phyloP scores from a whole-genome alignment of 257 asterid genomes.

The Henckelia pumila region DNA sequence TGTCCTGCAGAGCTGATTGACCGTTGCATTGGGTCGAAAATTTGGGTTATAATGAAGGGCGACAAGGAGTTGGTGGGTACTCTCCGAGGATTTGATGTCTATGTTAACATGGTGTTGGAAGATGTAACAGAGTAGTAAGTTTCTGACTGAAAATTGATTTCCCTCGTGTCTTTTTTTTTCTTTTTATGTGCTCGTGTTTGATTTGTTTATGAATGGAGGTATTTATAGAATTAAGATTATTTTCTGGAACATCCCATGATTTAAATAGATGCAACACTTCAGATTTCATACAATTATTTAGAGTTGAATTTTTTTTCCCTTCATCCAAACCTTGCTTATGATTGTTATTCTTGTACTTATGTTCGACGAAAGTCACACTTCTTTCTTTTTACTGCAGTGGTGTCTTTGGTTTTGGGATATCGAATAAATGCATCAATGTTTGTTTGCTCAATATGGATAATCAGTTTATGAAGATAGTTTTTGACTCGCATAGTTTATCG shows the following conservation, averaged over 20 bases:
- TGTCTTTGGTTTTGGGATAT: background rate
- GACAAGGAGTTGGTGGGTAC: constrained; percentile 86
- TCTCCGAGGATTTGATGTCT: constrained; percentile 78
- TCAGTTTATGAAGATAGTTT: background rate
- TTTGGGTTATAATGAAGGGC: constrained; percentile 95
- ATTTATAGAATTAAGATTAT: background rate
- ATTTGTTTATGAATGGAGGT: background rate
- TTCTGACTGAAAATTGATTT: background rate
- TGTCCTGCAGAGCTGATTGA: constrained; percentile 63
- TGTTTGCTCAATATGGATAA: background rate
- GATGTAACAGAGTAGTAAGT: constrained; percentile 83
- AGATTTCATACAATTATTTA: no score
- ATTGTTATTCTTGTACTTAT: background rate
- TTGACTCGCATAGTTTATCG: background rate
- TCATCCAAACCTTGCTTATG: background rate
- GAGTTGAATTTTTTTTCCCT: background rate
- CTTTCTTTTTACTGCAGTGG: no score
- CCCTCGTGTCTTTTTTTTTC: background rate
- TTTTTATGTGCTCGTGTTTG: no score
- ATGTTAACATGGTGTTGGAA: constrained; percentile 86
- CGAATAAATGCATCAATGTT: background rate
- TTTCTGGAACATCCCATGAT: background rate
- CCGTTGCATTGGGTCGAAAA: constrained; percentile 81
- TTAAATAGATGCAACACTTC: background rate
- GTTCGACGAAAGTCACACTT: no score